Evolutionary conservation across 176 grass and related monocot species (phyloP), one percentile per base, ranked within the genome.

Genomic region (Carex myosuroides): DNA sequence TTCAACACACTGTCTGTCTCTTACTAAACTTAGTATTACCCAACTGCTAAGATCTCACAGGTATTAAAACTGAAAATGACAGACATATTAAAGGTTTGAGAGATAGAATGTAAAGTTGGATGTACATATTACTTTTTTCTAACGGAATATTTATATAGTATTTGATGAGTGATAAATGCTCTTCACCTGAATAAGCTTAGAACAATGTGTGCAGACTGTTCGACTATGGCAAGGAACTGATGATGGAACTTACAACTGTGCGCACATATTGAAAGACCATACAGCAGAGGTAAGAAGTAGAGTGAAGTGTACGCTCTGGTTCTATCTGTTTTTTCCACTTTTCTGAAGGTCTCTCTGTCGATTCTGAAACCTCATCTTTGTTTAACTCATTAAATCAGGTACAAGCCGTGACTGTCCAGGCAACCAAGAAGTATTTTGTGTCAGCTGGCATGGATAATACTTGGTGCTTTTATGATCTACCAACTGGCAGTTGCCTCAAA

Each of bases 381-480:
- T 62, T 61, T 17, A 57, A 67, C 24, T 59, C 77, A 82, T 80
- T 61, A 20, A 80, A 33, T 82, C 79, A 99, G 97, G 93, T 99
- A 63, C 91, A 99, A 92, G 97, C 93, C 84, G 93, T 99, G 32
- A 96, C 97, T 64, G 87, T 99, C 26, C 97, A 99, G 91, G 97
- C 93, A 6, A 99, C 97, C 42, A 90, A 94, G 66, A 99, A 94
- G 72, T 99, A 96, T 84, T 94, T 95, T 54, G 97, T 96, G 72
- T 92, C 90, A 21, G 97, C 90, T 85, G 88, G 91, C 46, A 90
- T 92, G 97, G 97, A 99, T 90, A 94, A 94, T 85, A 89, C 97
- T 3, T 99, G 97, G 97, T 99, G 97, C 86, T 99, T 99, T 90
- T 96, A 99, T 88, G 97, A 99, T 87, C 89, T 99, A 22, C 85